phyloP scores from a whole-genome alignment of 768 basidiomycete species.

The Tulasnella sp. region DNA sequence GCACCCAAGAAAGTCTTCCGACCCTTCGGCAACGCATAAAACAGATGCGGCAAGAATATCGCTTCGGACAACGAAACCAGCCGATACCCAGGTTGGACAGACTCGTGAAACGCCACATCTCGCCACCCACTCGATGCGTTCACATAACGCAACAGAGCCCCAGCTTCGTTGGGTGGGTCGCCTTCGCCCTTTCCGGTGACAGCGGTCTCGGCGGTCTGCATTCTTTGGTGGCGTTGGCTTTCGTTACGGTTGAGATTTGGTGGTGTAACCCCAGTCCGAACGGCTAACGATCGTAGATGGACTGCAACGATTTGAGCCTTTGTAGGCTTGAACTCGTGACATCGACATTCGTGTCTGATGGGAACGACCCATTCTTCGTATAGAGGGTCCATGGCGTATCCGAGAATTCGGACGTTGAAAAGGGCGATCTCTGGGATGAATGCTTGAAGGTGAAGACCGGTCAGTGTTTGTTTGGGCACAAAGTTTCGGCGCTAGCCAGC shows the following conservation, averaged over 20 bases:
- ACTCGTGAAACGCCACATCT: conserved; percentile 5
- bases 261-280: background rate
- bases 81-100: conserved; percentile 3
- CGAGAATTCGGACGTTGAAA: conserved; percentile 4
- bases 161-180: background rate
- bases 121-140: conserved; percentile 1
- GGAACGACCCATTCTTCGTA: conserved; percentile 11
- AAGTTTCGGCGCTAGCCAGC: too few species aligned
- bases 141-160: background rate
- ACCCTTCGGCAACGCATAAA: conserved; percentile 3
- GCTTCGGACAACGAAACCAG: conserved; percentile 8
- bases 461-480: too few species aligned
- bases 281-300: conserved; percentile 6
- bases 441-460: conserved; percentile 2
- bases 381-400: conserved; percentile 12
- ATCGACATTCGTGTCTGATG: background rate
- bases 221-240: background rate
- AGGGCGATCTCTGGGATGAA: conserved; percentile 13
- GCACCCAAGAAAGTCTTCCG: background rate
- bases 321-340: conserved; percentile 9
- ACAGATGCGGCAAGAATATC: conserved; percentile 3
- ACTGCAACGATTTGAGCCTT: conserved; percentile 13
- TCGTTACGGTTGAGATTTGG: background rate
- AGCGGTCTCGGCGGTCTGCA: background rate
- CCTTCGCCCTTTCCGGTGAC: too few species aligned